Conservation (phyloP, 345 rosid species). For the Corymbia maculata region DNA sequence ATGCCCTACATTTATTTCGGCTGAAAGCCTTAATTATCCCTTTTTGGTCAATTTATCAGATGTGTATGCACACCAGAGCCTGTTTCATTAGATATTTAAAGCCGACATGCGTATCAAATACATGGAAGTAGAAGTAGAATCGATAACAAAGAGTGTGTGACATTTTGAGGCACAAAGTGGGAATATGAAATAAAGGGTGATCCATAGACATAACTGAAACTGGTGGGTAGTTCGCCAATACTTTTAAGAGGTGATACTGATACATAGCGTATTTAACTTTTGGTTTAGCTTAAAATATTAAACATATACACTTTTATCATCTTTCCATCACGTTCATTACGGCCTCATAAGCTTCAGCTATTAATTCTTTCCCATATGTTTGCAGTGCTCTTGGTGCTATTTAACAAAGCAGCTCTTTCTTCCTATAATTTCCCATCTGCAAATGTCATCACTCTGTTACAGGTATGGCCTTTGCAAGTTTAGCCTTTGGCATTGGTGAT, state of each 20-base stretch:
- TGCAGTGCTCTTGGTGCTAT: slow-evolving; percentile 83
- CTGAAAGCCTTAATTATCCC: neutral
- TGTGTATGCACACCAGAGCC: neutral
- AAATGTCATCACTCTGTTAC: slow-evolving; percentile 80
- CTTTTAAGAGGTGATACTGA: neutral
- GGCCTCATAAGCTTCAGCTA: neutral
- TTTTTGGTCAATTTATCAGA: neutral
- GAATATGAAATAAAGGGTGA: neutral
- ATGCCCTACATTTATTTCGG: neutral
- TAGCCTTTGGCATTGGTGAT: neutral
- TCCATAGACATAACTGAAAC: neutral
- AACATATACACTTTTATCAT: neutral
- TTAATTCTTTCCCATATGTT: neutral
- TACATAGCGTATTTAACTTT: neutral
- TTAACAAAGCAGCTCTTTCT: slow-evolving; percentile 99
- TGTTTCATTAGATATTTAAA: neutral
- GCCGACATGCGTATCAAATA: neutral
- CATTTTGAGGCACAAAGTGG: neutral
- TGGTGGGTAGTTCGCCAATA: neutral
- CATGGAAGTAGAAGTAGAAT: neutral
- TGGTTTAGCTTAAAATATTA: neutral
- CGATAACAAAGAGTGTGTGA: neutral
- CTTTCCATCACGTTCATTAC: neutral
- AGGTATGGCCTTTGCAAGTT: slow-evolving; percentile 30
- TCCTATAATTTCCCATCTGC: slow-evolving; percentile 82